Percentiles rank a stretch among this genome's conserved stretches.
phyloP scores from a whole-genome alignment of 2,329 filamentous ascomycete genomes.

The Sclerotinia minor region DNA sequence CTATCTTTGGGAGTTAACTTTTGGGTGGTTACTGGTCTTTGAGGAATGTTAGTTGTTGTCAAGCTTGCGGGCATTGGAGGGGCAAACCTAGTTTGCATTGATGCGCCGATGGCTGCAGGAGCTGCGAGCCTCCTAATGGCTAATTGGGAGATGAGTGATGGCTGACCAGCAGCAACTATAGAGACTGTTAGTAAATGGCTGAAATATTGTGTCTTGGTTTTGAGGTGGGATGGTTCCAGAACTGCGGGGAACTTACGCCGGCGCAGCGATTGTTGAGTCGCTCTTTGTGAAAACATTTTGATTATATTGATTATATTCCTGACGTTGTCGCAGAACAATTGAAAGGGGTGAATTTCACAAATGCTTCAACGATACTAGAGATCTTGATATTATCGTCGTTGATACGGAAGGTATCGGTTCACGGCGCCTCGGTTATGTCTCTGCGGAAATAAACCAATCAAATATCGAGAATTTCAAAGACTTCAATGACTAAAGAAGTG shows the following conservation, averaged over 20 bases:
- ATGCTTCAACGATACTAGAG: conserved; percentile 6
- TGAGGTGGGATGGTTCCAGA: conserved; percentile 24
- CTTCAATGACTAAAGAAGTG: not conserved
- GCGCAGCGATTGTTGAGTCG: conserved; percentile 47
- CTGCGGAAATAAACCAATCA: conserved; percentile 28
- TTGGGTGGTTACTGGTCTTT: conserved; percentile 52
- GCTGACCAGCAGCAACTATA: conserved; percentile 48
- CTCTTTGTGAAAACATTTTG: conserved; percentile 49
- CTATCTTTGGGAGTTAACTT: conserved; percentile 47
- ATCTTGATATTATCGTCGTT: conserved; percentile 35
- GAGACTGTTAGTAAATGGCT: conserved; percentile 17
- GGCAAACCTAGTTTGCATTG: conserved; percentile 51
- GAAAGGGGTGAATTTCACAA: conserved; percentile 20
- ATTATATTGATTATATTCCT: conserved; percentile 27
- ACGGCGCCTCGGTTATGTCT: conserved; percentile 30
- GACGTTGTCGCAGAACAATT: conserved; percentile 6
- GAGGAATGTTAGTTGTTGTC: conserved; percentile 26
- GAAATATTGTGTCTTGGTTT: conserved; percentile 23
- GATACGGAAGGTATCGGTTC: conserved; percentile 32
- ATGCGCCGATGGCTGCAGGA: conserved; percentile 46
- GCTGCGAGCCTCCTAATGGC: conserved; percentile 44
- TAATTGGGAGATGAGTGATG: conserved; percentile 44
- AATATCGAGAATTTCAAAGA: conserved; percentile 27
- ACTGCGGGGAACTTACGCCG: conserved; percentile 41
- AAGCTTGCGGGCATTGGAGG: conserved; percentile 3